phyloP scores from a whole-genome alignment of 352 stramenopile species.

The Hyphochytrium catenoides region DNA sequence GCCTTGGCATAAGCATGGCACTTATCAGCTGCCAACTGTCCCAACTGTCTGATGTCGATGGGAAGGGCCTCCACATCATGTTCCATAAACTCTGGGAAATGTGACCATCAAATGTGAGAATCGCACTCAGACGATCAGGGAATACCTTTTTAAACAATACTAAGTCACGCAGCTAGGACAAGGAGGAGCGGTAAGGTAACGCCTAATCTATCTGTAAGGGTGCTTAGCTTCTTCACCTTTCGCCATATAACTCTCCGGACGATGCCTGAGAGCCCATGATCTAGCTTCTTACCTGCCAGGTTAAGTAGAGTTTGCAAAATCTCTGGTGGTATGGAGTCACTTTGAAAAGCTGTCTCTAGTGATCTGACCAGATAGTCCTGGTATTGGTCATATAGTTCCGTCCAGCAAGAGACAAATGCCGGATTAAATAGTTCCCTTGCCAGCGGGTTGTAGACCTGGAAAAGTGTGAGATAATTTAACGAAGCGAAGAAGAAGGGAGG shows the following conservation, averaged over 20 bases:
- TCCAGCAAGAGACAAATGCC: conserved; percentile 97
- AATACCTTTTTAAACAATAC: no score
- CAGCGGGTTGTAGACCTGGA: conserved; percentile 89
- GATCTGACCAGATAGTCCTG: conserved; percentile 72
- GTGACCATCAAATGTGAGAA: no score
- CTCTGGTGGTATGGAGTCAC: conserved; percentile 71
- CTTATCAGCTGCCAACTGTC: conserved; percentile 77
- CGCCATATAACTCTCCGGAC: no score
- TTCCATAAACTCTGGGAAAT: conserved; percentile 99
- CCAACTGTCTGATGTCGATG: conserved; percentile 85
- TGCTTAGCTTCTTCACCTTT: no score
- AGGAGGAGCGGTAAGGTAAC: no score
- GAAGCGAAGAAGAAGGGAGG: no score
- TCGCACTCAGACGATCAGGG: no score
- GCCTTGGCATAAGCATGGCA: conserved; percentile 91
- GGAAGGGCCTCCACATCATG: conserved; percentile 84
- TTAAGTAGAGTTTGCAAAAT: conserved; percentile 91
- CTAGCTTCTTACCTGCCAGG: no score
- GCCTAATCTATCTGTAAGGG: no score
- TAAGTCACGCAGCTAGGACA: no score
- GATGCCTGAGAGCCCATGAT: no score
- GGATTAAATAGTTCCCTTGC: conserved; percentile 89
- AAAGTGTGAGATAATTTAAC: no score
- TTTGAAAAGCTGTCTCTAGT: conserved; percentile 81
- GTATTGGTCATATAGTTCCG: conserved; percentile 76